A percentile compares a stretch with the other conserved stretches of the same genome.
Evolutionary conservation across 2,329 filamentous ascomycete species (phyloP).

Genomic region (Phyllosticta capitalensis): DNA sequence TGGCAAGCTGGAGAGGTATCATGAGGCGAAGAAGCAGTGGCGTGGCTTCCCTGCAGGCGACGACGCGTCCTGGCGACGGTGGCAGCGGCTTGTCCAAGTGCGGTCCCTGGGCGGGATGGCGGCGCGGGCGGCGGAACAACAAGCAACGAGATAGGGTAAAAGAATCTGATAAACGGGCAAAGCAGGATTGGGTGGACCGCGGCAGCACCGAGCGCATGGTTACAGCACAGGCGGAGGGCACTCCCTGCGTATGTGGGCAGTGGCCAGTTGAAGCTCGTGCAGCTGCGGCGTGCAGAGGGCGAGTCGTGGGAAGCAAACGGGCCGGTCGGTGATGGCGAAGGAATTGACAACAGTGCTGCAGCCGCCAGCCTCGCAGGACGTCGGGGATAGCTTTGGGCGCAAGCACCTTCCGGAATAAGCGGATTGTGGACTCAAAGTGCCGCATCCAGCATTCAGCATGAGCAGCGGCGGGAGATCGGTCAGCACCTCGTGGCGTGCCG

Average conservation of each 20-base stretch:
- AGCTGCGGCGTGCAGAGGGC: neutral
- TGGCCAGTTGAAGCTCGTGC: neutral
- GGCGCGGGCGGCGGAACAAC: neutral
- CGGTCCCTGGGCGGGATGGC: neutral
- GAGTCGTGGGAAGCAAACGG: neutral
- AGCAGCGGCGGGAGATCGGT: neutral
- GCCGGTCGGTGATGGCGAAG: neutral
- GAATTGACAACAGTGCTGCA: neutral
- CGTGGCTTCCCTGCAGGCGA: neutral
- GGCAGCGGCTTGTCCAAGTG: neutral
- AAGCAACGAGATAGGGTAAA: neutral
- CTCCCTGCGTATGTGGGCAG: neutral
- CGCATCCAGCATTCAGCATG: neutral
- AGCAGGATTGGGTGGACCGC: neutral
- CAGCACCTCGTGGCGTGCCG: neutral
- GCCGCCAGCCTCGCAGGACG: neutral
- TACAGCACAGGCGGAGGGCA: neutral
- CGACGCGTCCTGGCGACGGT: neutral
- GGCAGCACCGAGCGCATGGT: neutral
- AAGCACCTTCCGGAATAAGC: neutral
- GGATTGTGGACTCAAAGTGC: neutral
- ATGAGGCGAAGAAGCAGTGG: neutral
- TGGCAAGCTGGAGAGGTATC: neutral
- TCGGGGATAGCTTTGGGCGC: neutral
- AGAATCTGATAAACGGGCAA: neutral